phyloP scores from a whole-genome alignment of 129 eudicot genomes.

The Centaurea solstitialis region DNA sequence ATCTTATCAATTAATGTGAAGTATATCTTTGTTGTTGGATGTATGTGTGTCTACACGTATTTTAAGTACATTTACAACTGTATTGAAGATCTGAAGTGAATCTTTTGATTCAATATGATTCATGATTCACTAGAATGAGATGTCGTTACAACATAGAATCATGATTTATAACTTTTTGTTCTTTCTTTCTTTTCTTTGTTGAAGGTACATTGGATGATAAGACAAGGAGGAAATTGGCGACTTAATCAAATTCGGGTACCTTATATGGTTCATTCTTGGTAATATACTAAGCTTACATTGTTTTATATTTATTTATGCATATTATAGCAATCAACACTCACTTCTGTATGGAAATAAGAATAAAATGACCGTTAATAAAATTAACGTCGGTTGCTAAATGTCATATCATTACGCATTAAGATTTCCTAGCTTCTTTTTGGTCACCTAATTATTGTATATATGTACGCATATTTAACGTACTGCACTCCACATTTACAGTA shows the following conservation, averaged over 20 bases:
- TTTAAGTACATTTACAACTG: background rate
- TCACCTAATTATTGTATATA: background rate
- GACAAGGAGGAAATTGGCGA: background rate
- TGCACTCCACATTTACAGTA: background rate
- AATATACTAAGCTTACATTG: background rate
- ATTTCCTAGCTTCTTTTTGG: background rate
- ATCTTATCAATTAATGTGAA: background rate
- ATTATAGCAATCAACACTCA: background rate
- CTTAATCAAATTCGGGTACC: background rate
- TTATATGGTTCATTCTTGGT: background rate
- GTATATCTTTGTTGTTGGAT: background rate
- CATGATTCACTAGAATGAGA: background rate
- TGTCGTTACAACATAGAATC: background rate
- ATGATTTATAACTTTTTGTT: background rate
- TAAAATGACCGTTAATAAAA: background rate
- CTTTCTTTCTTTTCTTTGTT: background rate
- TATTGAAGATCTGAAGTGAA: background rate
- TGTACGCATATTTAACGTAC: background rate
- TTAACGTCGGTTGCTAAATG: background rate
- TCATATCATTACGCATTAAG: background rate
- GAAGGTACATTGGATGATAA: background rate
- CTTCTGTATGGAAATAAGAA: background rate
- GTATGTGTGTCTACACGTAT: background rate
- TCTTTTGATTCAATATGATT: background rate
- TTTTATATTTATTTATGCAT: background rate